Evolutionary conservation across 176 grass and related monocot genomes (phyloP), one percentile per base, ranked within the genome.

Genomic region (Musa schizocarpa): DNA sequence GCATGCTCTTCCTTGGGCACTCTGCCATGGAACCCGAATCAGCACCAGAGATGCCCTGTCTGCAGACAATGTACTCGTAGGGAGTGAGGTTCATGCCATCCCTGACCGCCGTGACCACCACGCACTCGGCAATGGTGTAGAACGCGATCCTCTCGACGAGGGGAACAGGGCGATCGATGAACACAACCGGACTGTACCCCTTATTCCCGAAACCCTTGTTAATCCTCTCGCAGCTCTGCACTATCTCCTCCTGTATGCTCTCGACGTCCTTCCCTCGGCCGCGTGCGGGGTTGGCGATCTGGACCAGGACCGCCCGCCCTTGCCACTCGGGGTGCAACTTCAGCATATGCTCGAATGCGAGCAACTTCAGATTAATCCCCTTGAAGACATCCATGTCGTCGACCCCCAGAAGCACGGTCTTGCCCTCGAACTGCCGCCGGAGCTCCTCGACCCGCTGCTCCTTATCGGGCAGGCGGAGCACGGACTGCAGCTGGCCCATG

Each of bases 341-440:
- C 54, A 99, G 67, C 95, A 99, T 86, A 71, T 99, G 84, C 78
- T 99, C 95, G 29, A 99, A 94, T 0, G 95, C 95, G 53, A 99
- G 89, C 75, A 99, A 80, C 81, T 99, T 99, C 57, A 99, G 56
- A 85, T 94, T 91, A 68, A 99, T 99, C 23, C 96, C 96, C 29
- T 99, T 99, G 22, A 99, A 99, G 75, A 99, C 89, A 78, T 99
- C 96, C 96, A 99, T 95, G 54, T 99, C 96, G 74, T 99, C 96
- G 29, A 99, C 88, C 13, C 96, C 96, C 4, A 99, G 82, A 72
- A 99, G 84, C 51, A 99, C 85, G 0, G 86, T 92, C 88, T 86
- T 92, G 9, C 88, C 96, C 51, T 88, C 71, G 76, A 99, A 99
- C 73, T 95, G 88, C 61, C 83, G 84, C 58, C 65, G 81, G 51